Conservation (phyloP, 306 rosid genomes). For the Trichosanthes cucumerina region DNA sequence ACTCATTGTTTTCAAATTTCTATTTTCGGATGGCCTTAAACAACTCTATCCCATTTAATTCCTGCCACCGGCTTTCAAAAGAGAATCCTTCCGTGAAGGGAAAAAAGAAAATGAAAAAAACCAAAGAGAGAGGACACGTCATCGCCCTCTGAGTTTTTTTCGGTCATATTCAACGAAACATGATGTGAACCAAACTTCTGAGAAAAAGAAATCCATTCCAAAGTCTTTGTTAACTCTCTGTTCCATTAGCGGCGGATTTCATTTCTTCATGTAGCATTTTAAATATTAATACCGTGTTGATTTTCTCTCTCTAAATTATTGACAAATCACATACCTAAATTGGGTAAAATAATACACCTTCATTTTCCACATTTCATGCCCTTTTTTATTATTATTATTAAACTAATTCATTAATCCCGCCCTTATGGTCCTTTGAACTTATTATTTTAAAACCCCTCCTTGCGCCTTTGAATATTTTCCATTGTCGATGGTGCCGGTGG, state of each 20-base stretch:
- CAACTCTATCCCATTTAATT: no score
- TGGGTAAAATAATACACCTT: background rate
- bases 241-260: constrained; percentile 4
- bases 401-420: background rate
- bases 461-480: background rate
- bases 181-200: background rate
- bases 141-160: background rate
- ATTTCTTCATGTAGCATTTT: background rate
- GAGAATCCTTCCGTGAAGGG: no score
- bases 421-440: background rate
- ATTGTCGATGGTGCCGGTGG: background rate
- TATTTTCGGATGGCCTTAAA: no score
- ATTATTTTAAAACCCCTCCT: background rate
- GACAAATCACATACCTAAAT: background rate
- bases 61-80: no score
- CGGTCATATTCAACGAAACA: background rate
- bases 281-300: background rate
- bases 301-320: background rate
- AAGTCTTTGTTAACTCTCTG: background rate
- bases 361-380: background rate
- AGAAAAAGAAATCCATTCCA: background rate
- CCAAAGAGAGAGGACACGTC: background rate
- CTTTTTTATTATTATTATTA: background rate
- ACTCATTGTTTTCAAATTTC: no score
- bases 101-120: no score